Percentiles rank a stretch among this genome's conserved stretches.
Conservation (phyloP, 768 basidiomycete species). For the Albatrellus ellisii region DNA sequence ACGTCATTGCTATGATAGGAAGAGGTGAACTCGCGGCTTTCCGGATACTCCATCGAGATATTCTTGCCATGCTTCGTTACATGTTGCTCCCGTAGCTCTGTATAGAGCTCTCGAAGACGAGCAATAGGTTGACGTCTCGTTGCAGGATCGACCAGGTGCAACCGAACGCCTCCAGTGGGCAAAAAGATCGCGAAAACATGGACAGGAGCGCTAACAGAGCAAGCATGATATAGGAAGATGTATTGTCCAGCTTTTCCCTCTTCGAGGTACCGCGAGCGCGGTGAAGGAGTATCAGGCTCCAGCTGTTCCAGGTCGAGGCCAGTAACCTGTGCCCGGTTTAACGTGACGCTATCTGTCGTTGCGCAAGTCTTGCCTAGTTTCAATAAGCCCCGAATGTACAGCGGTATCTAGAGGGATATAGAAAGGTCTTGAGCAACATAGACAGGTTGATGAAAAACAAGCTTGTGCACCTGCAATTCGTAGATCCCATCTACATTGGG, state of each 20-base stretch:
- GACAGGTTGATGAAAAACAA: background rate
- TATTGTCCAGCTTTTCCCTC: conserved; percentile 60
- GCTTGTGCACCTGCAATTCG: conserved; percentile 64
- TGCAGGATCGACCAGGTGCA: conserved; percentile 87
- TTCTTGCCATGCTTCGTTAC: conserved; percentile 26
- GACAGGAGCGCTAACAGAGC: conserved; percentile 54
- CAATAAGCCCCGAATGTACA: conserved; percentile 68
- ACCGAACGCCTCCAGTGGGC: conserved; percentile 51
- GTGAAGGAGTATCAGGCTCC: conserved; percentile 43
- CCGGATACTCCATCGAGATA: conserved; percentile 50
- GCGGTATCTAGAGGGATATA: conserved; percentile 46
- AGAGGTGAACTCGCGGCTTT: conserved; percentile 44
- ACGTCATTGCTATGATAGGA: conserved; percentile 69
- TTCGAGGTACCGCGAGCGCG: conserved; percentile 60
- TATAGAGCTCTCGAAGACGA: conserved; percentile 64
- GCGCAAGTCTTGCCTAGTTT: conserved; percentile 77
- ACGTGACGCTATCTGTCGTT: conserved; percentile 50
- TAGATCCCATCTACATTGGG: conserved; percentile 92
- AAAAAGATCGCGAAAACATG: conserved; percentile 86
- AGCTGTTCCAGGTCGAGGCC: conserved; percentile 82
- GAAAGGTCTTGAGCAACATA: conserved; percentile 2
- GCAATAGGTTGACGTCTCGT: conserved; percentile 73
- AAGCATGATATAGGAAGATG: conserved; percentile 82
- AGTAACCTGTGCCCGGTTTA: conserved; percentile 69
- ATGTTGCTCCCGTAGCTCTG: conserved; percentile 43